Evolutionary conservation across 306 rosid species (phyloP).

Genomic region (Ceratonia siliqua): DNA sequence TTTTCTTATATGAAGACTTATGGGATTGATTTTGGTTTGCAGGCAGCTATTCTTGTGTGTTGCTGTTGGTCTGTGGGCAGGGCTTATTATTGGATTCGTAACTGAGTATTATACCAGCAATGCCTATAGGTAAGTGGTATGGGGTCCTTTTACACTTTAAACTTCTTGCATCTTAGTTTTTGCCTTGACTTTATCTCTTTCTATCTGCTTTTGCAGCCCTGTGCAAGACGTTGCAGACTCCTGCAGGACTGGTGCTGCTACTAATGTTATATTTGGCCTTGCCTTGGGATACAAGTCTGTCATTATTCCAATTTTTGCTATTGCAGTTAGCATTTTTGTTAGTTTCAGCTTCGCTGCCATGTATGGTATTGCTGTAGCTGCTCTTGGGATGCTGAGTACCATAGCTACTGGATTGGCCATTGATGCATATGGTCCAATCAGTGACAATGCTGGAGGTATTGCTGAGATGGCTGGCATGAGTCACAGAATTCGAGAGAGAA

Average conservation of each 20-base stretch:
- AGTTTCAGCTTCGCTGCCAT: slow-evolving; percentile 74
- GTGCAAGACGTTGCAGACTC: slow-evolving; percentile 79
- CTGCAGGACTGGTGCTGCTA: slow-evolving; percentile 75
- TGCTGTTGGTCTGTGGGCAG: slow-evolving; percentile 54
- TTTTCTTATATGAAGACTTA: not conserved
- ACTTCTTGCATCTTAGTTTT: not conserved
- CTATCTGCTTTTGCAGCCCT: slow-evolving; percentile 45
- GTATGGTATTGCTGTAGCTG: slow-evolving; percentile 70
- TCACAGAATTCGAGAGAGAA: slow-evolving; percentile 67
- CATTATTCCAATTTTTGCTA: slow-evolving; percentile 68
- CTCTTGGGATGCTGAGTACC: slow-evolving; percentile 75
- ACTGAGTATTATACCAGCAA: slow-evolving; percentile 74
- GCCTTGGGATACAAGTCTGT: slow-evolving; percentile 84
- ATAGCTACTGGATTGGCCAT: slow-evolving; percentile 15
- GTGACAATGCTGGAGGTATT: slow-evolving; percentile 77
- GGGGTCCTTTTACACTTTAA: not conserved
- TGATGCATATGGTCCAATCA: slow-evolving; percentile 66
- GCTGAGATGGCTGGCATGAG: slow-evolving; percentile 82
- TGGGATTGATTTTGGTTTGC: slow-evolving; percentile 29
- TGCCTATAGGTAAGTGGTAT: slow-evolving; percentile 57
- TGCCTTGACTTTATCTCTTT: not conserved
- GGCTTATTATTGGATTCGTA: slow-evolving; percentile 52
- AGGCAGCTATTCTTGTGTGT: slow-evolving; percentile 70
- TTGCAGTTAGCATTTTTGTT: slow-evolving; percentile 60
- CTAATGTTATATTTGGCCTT: slow-evolving; percentile 73